Evolutionary conservation across 2,329 filamentous ascomycete genomes (phyloP).

Genomic region (Stachybotrys chlorohalonatus): DNA sequence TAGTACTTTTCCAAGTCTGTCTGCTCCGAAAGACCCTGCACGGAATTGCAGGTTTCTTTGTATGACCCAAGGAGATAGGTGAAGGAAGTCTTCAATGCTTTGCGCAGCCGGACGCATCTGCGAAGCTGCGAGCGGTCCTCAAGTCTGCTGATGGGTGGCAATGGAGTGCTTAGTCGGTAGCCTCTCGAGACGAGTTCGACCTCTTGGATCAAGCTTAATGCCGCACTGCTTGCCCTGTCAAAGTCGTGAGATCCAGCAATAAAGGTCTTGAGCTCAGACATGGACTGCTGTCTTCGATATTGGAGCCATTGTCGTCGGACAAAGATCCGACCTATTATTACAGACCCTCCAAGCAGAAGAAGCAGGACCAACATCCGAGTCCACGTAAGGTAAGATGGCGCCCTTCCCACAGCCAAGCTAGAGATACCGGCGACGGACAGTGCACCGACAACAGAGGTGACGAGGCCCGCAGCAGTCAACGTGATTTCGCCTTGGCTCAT

Average conservation of each 20-base stretch:
- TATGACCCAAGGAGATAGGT: constrained; percentile 63
- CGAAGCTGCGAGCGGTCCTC: constrained; percentile 74
- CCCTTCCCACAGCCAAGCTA: constrained; percentile 56
- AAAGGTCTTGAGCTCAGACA: constrained; percentile 59
- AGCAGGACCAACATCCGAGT: constrained; percentile 42
- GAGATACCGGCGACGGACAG: constrained; percentile 61
- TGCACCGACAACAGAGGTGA: constrained; percentile 43
- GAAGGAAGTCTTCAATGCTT: constrained; percentile 62
- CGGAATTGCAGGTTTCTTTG: constrained; percentile 55
- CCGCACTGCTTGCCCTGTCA: constrained; percentile 66
- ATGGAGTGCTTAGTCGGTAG: constrained; percentile 76
- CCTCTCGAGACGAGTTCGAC: constrained; percentile 92
- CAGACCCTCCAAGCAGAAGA: constrained; percentile 42
- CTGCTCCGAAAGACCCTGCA: constrained; percentile 68
- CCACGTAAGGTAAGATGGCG: constrained; percentile 43
- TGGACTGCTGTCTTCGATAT: constrained; percentile 64
- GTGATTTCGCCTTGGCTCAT: constrained; percentile 15
- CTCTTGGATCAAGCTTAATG: constrained; percentile 78
- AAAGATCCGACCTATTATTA: constrained; percentile 56
- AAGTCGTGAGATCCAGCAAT: constrained; percentile 71
- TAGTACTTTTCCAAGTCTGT: constrained; percentile 86
- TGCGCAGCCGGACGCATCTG: constrained; percentile 72
- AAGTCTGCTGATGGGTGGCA: constrained; percentile 86
- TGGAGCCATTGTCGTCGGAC: constrained; percentile 74
- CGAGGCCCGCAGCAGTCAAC: constrained; percentile 32